Conservation (phyloP, 768 basidiomycete genomes). For the Infundibulicybe gibba region DNA sequence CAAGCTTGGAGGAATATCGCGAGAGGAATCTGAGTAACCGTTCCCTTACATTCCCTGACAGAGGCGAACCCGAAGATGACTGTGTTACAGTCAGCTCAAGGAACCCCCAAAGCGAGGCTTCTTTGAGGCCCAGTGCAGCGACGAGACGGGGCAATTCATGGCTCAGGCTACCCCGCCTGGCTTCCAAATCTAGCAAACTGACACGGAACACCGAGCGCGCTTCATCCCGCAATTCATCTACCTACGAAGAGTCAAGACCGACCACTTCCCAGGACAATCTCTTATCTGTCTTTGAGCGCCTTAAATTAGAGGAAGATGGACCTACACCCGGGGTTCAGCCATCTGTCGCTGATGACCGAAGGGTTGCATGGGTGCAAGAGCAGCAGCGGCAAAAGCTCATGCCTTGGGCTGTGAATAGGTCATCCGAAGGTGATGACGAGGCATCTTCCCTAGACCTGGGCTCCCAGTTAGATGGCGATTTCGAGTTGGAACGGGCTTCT, state of each 20-base stretch:
- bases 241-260: too few relatives aligned
- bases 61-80: slow-evolving; percentile 62
- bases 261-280: slow-evolving; percentile 34
- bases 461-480: slow-evolving; percentile 51
- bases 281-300: slow-evolving; percentile 49
- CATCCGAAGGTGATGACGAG: slow-evolving; percentile 51
- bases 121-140: background rate
- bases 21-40: slow-evolving; percentile 55
- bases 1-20: slow-evolving; percentile 72
- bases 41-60: slow-evolving; percentile 45
- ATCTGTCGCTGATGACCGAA: slow-evolving; percentile 57
- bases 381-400: slow-evolving; percentile 62
- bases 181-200: too few relatives aligned
- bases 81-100: slow-evolving; percentile 73
- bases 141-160: too few relatives aligned
- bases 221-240: too few relatives aligned
- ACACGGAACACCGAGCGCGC: too few relatives aligned
- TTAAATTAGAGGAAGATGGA: slow-evolving; percentile 46
- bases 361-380: slow-evolving; percentile 79
- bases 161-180: too few relatives aligned
- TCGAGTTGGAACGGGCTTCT: slow-evolving; percentile 63
- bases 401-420: slow-evolving; percentile 54
- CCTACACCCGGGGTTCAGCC: slow-evolving; percentile 40
- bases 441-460: slow-evolving; percentile 34
- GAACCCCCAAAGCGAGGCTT: slow-evolving; percentile 39